Evolutionary conservation across 257 asterid species (phyloP), one percentile per base, ranked within the genome.

Genomic region (Solanum gracilifrons): DNA sequence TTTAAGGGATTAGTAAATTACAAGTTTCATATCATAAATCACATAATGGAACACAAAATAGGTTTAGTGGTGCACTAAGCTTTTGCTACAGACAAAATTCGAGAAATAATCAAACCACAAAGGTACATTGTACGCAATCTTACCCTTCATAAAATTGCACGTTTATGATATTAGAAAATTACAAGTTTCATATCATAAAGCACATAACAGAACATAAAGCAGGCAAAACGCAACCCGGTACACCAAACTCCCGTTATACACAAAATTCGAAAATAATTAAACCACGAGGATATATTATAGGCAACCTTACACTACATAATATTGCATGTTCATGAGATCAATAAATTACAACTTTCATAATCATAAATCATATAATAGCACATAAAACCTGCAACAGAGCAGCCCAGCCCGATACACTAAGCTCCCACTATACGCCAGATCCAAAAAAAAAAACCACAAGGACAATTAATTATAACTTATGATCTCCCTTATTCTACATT

Each of bases 241-340:
- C 68, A 9, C 13, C 5, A 60, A 23, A 21, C 13, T 23, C 25
- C 27, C 12, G 1, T 21, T 58, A 58, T 21, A 9, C 3, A 4
- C 13, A 21, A 21, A 21, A 60, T 60, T 9, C 1, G 0, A 23
- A 60, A 60, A 60, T 0, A 21, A 10, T 23, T 3, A 25, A 62
- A 62, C 2, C 71, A 62, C 15, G 0, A 23, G 0, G 0, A 23
- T 11, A 2, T 62, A 62, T 62, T 62, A 1, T 23, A 62, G 2
- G 1, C 7, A 23, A 62, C 0, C 7, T 62, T n/a, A 62, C 4
- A 0, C 8, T 23, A 1, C 69, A 62, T n/a, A 62, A 62, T 2
- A 21, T 23, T 10, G 3, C 31, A 62, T 25, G 6, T 9, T 9
- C 13, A 62, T 62, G 7, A 9, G 69, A 23, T 62, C 12, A 23